Conservation (phyloP, 352 stramenopile species). For the Phytophthora rubi region DNA sequence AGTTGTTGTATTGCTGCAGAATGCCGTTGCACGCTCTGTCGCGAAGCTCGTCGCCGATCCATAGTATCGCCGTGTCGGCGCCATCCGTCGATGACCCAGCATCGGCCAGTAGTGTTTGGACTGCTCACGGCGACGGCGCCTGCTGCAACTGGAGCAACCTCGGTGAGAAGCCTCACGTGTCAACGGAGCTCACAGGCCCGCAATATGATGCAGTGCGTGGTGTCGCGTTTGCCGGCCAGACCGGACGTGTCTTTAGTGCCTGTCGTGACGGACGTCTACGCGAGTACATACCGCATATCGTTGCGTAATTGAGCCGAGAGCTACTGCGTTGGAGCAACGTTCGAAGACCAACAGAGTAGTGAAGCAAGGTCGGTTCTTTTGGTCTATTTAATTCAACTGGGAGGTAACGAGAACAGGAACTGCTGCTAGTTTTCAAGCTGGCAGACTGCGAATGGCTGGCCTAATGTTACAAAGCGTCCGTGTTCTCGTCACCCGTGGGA, state of each 20-base stretch:
- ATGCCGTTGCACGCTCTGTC: conserved; percentile 55
- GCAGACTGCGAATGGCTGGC: conserved; percentile 21
- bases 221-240: conserved; percentile 42
- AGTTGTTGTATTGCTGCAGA: conserved; percentile 26
- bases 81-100: conserved; percentile 12
- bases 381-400: conserved; percentile 42
- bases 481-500: conserved; percentile 45
- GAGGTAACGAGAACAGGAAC: conserved; percentile 27
- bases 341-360: background rate
- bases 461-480: conserved; percentile 43
- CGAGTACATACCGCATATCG: conserved; percentile 64
- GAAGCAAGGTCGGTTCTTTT: conserved; percentile 15
- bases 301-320: conserved; percentile 18
- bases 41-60: conserved; percentile 58
- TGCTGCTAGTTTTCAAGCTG: conserved; percentile 29
- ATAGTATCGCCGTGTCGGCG: conserved; percentile 45
- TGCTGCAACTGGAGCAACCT: conserved; percentile 64
- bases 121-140: conserved; percentile 60
- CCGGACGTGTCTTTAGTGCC: conserved; percentile 57
- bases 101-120: conserved; percentile 46
- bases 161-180: conserved; percentile 22
- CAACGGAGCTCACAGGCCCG: conserved; percentile 64
- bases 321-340: too few relatives aligned
- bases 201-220: conserved; percentile 72
- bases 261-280: conserved; percentile 72